Conservation (phyloP, 1,284 basidiomycete genomes). For the Pyrrhoderma noxium region DNA sequence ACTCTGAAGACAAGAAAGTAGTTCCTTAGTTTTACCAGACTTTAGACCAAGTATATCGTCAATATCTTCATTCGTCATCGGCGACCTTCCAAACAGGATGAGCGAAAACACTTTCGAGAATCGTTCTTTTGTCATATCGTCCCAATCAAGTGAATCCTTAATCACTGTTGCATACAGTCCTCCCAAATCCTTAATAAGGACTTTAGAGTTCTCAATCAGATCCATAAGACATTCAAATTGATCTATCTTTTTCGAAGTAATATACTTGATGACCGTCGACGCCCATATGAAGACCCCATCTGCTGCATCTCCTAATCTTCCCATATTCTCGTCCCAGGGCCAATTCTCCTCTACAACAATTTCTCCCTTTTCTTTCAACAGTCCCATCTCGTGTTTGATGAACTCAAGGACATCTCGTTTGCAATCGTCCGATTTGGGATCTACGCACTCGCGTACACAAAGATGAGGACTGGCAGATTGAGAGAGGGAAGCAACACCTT, state of each 20-base stretch:
- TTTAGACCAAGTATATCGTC: background rate
- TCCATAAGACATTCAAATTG: background rate
- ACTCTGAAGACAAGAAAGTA: background rate
- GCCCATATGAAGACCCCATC: conserved; percentile 6
- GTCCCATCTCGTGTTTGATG: background rate
- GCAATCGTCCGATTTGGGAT: background rate
- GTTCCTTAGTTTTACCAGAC: background rate
- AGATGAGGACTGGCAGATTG: no score
- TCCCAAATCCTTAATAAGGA: background rate
- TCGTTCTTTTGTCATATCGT: background rate
- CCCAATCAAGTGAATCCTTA: background rate
- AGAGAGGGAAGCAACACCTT: no score
- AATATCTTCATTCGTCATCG: background rate
- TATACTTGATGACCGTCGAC: background rate
- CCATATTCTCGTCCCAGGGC: background rate
- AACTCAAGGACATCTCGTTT: background rate
- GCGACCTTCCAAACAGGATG: background rate
- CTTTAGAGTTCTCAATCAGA: background rate
- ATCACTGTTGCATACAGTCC: background rate
- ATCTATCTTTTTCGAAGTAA: background rate
- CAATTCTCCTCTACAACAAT: background rate
- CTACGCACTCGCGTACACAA: background rate
- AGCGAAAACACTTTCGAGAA: background rate
- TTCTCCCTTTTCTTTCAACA: background rate
- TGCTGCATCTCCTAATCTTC: background rate